A percentile compares a stretch with the other conserved stretches of the same genome.
These are phyloP conservation scores for Bidens hawaiensis DNA, from an alignment of 140 eudicot species.

Conservation along the genomic window DNA sequence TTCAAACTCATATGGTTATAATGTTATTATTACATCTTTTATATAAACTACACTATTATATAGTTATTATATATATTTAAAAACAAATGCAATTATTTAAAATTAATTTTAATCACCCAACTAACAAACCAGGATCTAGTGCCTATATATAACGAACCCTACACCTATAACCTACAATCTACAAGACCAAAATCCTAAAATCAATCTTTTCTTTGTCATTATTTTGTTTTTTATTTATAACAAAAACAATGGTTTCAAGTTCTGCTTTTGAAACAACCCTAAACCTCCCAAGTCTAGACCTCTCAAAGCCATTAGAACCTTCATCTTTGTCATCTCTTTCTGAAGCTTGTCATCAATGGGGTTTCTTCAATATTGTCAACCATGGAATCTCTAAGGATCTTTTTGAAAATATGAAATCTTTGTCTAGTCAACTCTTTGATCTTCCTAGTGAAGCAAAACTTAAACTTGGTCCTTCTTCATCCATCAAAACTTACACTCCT, in stretches of 20 bases:
- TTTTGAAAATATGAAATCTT: slow-evolving; percentile 33
- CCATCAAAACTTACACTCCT: slow-evolving; percentile 63
- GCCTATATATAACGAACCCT: slow-evolving; percentile 5
- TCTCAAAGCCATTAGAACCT: slow-evolving; percentile 50
- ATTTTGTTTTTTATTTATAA: slow-evolving; percentile 3
- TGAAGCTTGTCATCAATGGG: slow-evolving; percentile 77
- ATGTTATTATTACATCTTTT: too few relatives aligned
- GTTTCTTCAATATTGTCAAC: slow-evolving; percentile 64
- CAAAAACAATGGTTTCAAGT: slow-evolving; percentile 38
- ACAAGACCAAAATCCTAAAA: background rate
- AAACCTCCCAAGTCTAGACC: slow-evolving; percentile 62
- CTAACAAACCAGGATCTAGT: background rate
- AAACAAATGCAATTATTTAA: background rate
- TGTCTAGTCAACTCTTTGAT: slow-evolving; percentile 46
- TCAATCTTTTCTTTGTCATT: slow-evolving; percentile 10
- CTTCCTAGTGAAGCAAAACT: slow-evolving; percentile 58
- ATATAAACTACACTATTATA: background rate
- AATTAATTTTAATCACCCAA: background rate
- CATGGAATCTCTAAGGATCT: slow-evolving; percentile 65
- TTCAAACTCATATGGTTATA: too few relatives aligned
- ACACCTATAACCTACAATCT: slow-evolving; percentile 27
- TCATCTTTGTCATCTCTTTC: slow-evolving; percentile 47
- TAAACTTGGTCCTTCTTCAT: slow-evolving; percentile 62
- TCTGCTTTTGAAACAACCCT: slow-evolving; percentile 33
- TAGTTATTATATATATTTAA: background rate